phyloP scores from a whole-genome alignment of 805 yeast species.

The Myxozyma nipponensis region DNA sequence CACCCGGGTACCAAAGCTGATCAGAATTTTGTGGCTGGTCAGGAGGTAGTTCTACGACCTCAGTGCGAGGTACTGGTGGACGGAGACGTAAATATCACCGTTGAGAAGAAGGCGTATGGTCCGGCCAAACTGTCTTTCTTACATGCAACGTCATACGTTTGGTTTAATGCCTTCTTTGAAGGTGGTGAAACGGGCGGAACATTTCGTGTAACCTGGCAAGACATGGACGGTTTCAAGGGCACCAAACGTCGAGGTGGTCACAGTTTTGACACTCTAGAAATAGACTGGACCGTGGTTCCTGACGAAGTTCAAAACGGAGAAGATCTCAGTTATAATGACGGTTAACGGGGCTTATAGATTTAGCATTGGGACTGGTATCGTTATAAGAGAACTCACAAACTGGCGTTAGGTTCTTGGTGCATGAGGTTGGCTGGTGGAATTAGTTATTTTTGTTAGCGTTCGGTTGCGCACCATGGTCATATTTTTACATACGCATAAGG shows the following conservation, averaged over 20 bases:
- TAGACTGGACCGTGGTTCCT: slow-evolving; percentile 38
- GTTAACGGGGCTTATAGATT: too few relatives aligned
- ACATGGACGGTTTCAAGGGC: slow-evolving; percentile 68
- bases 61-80: slow-evolving; percentile 18
- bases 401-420: too few relatives aligned
- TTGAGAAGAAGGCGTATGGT: slow-evolving; percentile 24
- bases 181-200: slow-evolving; percentile 31
- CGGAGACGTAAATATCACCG: slow-evolving; percentile 28
- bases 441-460: too few relatives aligned
- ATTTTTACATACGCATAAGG: too few relatives aligned
- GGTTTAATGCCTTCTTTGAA: slow-evolving; percentile 49
- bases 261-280: slow-evolving; percentile 49
- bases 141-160: slow-evolving; percentile 36
- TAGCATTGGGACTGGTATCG: too few relatives aligned
- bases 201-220: slow-evolving; percentile 42
- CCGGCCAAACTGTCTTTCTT: slow-evolving; percentile 25
- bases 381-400: too few relatives aligned
- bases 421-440: too few relatives aligned
- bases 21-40: slow-evolving; percentile 2
- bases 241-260: slow-evolving; percentile 50
- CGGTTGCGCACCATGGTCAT: too few relatives aligned
- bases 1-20: not conserved
- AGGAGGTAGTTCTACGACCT: slow-evolving; percentile 19
- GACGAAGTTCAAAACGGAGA: too few relatives aligned
- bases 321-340: too few relatives aligned